phyloP scores from a whole-genome alignment of 2,329 filamentous ascomycete species.

The Monosporascus sp. region DNA sequence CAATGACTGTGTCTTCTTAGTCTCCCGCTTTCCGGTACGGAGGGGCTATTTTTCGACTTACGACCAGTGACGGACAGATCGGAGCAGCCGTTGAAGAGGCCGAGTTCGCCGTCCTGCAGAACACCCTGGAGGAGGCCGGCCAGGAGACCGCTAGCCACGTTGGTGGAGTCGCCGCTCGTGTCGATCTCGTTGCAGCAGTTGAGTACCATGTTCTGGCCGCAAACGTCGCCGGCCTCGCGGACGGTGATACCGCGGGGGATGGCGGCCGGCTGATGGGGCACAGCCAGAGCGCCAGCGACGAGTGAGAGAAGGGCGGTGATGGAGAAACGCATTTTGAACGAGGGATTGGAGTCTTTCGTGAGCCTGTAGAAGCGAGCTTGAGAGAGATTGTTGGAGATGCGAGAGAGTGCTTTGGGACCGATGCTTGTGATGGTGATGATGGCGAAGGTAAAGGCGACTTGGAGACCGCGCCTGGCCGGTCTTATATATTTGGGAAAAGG shows the following conservation, averaged over 20 bases:
- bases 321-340: constrained; percentile 39
- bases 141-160: constrained; percentile 19
- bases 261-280: constrained; percentile 12
- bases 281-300: constrained; percentile 26
- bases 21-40: too few relatives aligned
- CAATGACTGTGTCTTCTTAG: constrained; percentile 13
- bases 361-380: constrained; percentile 7
- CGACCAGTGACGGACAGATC: constrained; percentile 22
- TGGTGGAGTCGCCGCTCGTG: constrained; percentile 20
- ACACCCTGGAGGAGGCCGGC: constrained; percentile 18
- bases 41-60: constrained; percentile 7
- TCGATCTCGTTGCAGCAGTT: constrained; percentile 29
- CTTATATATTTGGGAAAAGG: constrained; percentile 12
- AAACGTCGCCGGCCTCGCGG: constrained; percentile 23
- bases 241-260: constrained; percentile 20
- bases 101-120: constrained; percentile 16
- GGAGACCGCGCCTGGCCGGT: not conserved
- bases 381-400: constrained; percentile 14
- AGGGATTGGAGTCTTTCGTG: constrained; percentile 11
- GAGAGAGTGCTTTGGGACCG: constrained; percentile 12
- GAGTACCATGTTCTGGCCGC: constrained; percentile 23
- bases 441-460: constrained; percentile 6
- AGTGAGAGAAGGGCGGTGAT: constrained; percentile 29
- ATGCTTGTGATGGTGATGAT: constrained; percentile 13
- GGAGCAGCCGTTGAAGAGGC: constrained; percentile 27